phyloP scores from a whole-genome alignment of 2,329 filamentous ascomycete genomes.

The Pyrenophora graminea region DNA sequence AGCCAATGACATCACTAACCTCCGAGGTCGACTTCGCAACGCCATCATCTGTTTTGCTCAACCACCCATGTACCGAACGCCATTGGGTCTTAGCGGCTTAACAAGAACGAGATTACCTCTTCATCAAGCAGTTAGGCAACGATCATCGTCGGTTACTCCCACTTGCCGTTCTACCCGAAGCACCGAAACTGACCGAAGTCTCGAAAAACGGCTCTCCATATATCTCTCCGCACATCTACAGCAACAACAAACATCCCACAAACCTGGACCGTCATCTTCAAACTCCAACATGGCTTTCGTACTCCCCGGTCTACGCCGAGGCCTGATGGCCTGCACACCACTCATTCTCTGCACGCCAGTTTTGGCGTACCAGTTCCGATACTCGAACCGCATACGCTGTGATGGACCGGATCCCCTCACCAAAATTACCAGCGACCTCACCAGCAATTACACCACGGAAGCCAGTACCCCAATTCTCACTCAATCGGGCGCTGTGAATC shows the following conservation, averaged over 20 bases:
- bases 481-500: conserved; percentile 48
- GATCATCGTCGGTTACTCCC: not conserved
- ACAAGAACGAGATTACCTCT: not conserved
- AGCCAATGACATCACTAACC: conserved; percentile 44
- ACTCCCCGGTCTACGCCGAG: conserved; percentile 47
- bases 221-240: conserved; percentile 28
- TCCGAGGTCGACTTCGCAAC: conserved; percentile 11
- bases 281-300: conserved; percentile 45
- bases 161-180: conserved; percentile 2
- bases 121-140: not conserved
- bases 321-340: conserved; percentile 44
- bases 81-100: conserved; percentile 17
- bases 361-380: conserved; percentile 33
- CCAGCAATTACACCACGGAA: conserved; percentile 43
- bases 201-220: conserved; percentile 22
- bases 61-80: conserved; percentile 20
- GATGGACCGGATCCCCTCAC: conserved; percentile 41
- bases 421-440: conserved; percentile 47
- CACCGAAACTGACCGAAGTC: conserved; percentile 2
- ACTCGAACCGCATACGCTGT: conserved; percentile 41
- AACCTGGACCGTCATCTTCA: not conserved
- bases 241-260: conserved; percentile 15
- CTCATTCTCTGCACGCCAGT: conserved; percentile 41
- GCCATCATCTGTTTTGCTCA: conserved; percentile 8
- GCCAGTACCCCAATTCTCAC: conserved; percentile 47